Percentiles rank a stretch among this genome's conserved stretches.
Evolutionary conservation across 345 rosid species (phyloP).

Genomic region (Eutrema yunnanense): DNA sequence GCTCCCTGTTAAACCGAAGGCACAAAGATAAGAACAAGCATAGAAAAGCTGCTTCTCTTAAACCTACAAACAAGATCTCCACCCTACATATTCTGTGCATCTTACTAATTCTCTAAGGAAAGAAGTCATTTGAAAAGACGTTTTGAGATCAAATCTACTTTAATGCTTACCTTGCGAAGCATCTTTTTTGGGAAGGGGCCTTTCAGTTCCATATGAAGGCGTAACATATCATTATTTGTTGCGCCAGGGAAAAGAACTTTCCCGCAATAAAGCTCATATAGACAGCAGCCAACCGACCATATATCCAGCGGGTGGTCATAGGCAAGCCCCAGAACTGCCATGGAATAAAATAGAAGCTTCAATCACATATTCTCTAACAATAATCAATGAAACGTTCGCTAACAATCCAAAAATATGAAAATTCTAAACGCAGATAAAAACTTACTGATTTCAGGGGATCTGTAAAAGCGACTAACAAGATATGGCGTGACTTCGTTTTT

Average conservation of each 20-base stretch:
- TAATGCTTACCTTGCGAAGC: slow-evolving; percentile 70
- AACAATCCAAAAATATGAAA: background rate
- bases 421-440: background rate
- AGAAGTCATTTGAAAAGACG: background rate
- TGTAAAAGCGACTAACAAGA: slow-evolving; percentile 98
- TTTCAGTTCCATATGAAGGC: slow-evolving; percentile 96
- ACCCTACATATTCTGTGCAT: background rate
- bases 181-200: slow-evolving; percentile 97
- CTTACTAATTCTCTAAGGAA: background rate
- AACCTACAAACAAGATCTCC: background rate
- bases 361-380: background rate
- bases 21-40: background rate
- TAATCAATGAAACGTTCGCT: background rate
- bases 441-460: slow-evolving; percentile 99
- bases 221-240: slow-evolving; percentile 94
- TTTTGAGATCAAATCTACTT: background rate
- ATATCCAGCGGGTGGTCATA: slow-evolving; percentile 98
- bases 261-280: slow-evolving; percentile 92
- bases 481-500: slow-evolving; percentile 97
- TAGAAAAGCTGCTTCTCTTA: background rate
- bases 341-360: slow-evolving; percentile 8
- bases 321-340: slow-evolving; percentile 94
- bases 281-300: slow-evolving; percentile 99
- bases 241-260: slow-evolving; percentile 97
- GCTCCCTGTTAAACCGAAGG: slow-evolving; percentile 54